Conservation (phyloP, 345 rosid species). For the rapeseed (Brassica napus) region Da-Ae NC_063450.1:36302501-36303000, state of each 20-base stretch:
- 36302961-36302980: conserved; percentile 4
- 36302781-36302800: neutral
- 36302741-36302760: neutral
- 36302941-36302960: neutral
- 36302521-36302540: conserved; percentile 6
- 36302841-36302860: neutral
- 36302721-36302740: neutral
- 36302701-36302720: neutral
- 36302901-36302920: neutral
- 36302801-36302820: neutral
- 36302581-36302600: conserved; percentile 32
- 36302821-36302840: neutral
- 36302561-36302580: conserved; percentile 29
- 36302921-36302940: neutral
- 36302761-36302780: neutral
- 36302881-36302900: neutral
- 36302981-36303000: neutral
- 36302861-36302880: neutral
- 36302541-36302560: conserved; percentile 35
- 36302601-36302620: neutral
- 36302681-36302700: neutral
- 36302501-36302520: neutral
- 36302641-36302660: neutral
- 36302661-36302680: neutral
- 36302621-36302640: neutral